phyloP scores from a whole-genome alignment of 2,329 filamentous ascomycete species.

The Endoconidiophora laricicola region DNA sequence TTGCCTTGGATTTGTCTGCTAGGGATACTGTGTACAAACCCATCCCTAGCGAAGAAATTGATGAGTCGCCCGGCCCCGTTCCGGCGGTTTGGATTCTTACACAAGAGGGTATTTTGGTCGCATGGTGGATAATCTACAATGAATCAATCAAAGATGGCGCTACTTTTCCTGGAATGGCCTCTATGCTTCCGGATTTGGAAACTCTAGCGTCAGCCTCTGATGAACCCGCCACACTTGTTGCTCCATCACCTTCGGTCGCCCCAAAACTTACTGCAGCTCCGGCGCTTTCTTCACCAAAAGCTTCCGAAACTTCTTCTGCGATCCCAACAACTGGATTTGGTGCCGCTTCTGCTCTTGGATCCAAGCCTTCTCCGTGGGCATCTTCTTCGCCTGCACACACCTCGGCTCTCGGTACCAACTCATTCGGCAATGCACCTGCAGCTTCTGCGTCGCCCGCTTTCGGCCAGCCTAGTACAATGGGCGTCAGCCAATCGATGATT shows the following conservation, averaged over 20 bases:
- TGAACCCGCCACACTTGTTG: slow-evolving; percentile 17
- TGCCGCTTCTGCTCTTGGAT: slow-evolving; percentile 5
- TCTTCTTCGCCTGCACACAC: slow-evolving; percentile 22
- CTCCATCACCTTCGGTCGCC: slow-evolving; percentile 11
- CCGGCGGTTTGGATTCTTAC: slow-evolving; percentile 76
- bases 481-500: slow-evolving; percentile 13
- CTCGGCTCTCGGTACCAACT: slow-evolving; percentile 27
- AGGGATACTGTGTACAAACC: slow-evolving; percentile 64
- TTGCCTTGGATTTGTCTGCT: slow-evolving; percentile 68
- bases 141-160: slow-evolving; percentile 64
- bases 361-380: slow-evolving; percentile 26
- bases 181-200: slow-evolving; percentile 23
- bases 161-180: slow-evolving; percentile 54
- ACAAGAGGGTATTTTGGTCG: slow-evolving; percentile 67
- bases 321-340: slow-evolving; percentile 15
- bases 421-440: slow-evolving; percentile 24
- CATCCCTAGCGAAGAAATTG: slow-evolving; percentile 56
- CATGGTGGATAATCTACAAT: slow-evolving; percentile 87
- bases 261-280: slow-evolving; percentile 17
- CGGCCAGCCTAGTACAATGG: slow-evolving; percentile 29
- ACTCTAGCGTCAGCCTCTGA: slow-evolving; percentile 13
- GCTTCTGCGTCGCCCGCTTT: slow-evolving; percentile 29
- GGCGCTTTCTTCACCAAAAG: slow-evolving; percentile 17
- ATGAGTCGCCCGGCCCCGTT: slow-evolving; percentile 62
- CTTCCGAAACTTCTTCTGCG: slow-evolving; percentile 8